These are phyloP conservation scores for Fusarium brevicatenulatum DNA, from an alignment of 2,329 filamentous ascomycete genomes.

Conservation along the genomic window DNA sequence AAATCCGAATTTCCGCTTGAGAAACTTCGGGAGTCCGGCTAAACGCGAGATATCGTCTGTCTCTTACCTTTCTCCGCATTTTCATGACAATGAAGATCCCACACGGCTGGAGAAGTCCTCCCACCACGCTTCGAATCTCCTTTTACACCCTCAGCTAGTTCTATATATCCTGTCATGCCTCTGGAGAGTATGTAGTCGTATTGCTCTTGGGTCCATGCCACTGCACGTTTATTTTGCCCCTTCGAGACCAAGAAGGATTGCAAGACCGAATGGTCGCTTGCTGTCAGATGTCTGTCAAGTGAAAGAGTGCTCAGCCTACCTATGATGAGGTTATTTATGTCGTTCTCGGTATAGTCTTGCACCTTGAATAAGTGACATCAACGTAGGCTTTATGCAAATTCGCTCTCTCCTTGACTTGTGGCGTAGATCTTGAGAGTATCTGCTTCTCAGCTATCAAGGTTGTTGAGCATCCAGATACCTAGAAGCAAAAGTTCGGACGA, in stretches of 20 bases:
- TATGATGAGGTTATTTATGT: too few relatives aligned
- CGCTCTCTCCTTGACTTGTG: too few relatives aligned
- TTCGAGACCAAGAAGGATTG: background rate
- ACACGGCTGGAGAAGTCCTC: too few relatives aligned
- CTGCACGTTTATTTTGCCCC: background rate
- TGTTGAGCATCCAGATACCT: rapidly evolving
- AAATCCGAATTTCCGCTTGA: background rate
- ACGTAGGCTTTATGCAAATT: too few relatives aligned
- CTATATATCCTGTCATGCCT: rapidly evolving
- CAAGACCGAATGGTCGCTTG: too few relatives aligned
- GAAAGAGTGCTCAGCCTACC: too few relatives aligned
- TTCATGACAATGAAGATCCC: rapidly evolving
- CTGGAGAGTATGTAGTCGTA: background rate
- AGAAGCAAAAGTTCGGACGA: background rate
- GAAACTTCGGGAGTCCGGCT: too few relatives aligned
- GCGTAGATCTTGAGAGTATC: too few relatives aligned
- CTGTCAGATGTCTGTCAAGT: too few relatives aligned
- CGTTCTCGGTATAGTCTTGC: too few relatives aligned
- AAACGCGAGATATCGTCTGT: background rate
- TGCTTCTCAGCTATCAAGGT: too few relatives aligned
- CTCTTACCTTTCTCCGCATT: background rate
- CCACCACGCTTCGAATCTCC: background rate
- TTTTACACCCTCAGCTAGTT: background rate
- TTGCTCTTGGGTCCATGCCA: background rate
- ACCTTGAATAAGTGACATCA: too few relatives aligned